Base-by-base conservation (phyloP, 345 rosid genomes). In the Chamaenerion angustifolium region DNA sequence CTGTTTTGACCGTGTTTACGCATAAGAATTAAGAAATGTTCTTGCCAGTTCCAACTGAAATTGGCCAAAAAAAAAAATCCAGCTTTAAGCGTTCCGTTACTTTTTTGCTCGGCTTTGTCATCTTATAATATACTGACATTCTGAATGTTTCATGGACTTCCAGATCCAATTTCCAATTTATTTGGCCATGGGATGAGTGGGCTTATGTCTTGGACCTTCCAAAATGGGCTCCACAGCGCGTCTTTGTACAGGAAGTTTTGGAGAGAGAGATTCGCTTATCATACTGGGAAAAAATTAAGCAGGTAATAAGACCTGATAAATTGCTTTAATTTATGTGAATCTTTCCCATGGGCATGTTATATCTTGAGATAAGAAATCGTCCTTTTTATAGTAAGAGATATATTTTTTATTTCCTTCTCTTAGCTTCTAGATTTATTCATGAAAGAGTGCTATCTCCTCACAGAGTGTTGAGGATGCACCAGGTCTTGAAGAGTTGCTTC, bases 131-230 rank as follows among this genome's bases (percentile, higher is more conserved):
- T 31, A 5, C 35, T 52, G 40, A 21, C 18, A 11, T n/a, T 27
- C 16, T 42, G 42, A 54, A 54, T 17, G 13, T 52, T 35, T 23
- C 35, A 46, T 11, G 18, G 11, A 42, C 56, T 62, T 60, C 35
- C 77, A 92, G 99, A 64, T 92, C 99, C 56, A 92, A 92, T 68
- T 92, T 92, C 61, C 96, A 92, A 58, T 88, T 87, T 72, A 88
- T 88, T 59, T 92, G 98, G 98, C 98, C 98, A 10, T 92, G 98
- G 98, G 98, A 92, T 68, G 98, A 92, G 66, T 92, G 98, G 98
- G 95, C 85, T 52, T 77, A 75, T 76, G 98, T 92, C 57, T 64
- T 92, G 60, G 94, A 79, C 64, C 94, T 92, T 52, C 96, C 96
- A 62, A 82, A 80, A 65, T 92, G 98, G 98, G 96, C 94, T 23